Percentiles rank a stretch among this genome's conserved stretches.
phyloP scores from a whole-genome alignment of 345 rosid genomes.

The Euphorbia peplus region DNA sequence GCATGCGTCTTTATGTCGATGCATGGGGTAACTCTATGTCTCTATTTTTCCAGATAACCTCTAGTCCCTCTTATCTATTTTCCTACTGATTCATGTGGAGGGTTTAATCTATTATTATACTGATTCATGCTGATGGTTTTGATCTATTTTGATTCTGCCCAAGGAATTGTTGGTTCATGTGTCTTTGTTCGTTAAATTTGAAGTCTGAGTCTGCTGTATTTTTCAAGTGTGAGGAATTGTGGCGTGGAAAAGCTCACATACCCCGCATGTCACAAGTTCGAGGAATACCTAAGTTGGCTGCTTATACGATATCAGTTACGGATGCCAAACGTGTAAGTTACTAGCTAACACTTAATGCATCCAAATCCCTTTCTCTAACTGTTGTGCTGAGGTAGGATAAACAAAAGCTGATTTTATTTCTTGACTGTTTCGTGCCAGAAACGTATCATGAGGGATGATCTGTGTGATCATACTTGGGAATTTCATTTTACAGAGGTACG shows the following conservation, averaged over 20 bases:
- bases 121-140: background rate
- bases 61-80: background rate
- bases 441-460: constrained; percentile 53
- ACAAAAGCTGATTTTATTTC: constrained; percentile 1
- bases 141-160: background rate
- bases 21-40: background rate
- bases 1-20: background rate
- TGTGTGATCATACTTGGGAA: constrained; percentile 62
- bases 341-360: background rate
- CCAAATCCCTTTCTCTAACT: background rate
- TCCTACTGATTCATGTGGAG: background rate
- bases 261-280: constrained; percentile 45
- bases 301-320: constrained; percentile 51
- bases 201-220: constrained; percentile 5
- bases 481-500: constrained; percentile 53
- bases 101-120: background rate
- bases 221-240: constrained; percentile 48
- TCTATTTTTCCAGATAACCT: background rate
- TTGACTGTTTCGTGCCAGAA: constrained; percentile 28
- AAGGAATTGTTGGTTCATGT: background rate
- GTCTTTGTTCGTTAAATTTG: background rate
- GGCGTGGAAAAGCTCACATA: constrained; percentile 58
- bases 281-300: constrained; percentile 53
- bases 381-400: background rate
- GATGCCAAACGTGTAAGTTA: constrained; percentile 53